Evolutionary conservation across 2,329 filamentous ascomycete species (phyloP), one percentile per base, ranked within the genome.

Genomic region (Clarireedia monteithiana): DNA sequence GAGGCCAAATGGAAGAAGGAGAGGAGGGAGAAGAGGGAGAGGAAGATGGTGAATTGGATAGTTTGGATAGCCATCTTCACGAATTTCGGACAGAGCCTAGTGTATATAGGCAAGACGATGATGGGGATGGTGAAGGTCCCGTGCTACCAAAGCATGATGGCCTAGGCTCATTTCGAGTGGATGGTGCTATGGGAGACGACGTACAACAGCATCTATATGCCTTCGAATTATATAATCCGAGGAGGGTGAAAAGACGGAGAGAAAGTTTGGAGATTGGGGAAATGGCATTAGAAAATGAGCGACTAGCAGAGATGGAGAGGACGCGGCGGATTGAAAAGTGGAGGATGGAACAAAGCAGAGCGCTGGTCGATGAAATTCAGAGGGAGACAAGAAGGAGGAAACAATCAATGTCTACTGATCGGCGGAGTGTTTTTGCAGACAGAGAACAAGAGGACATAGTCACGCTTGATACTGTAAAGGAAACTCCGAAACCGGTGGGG

Each of bases 111-210:
- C 57, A 61, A 20, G 46, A 45, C 17, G 56, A 45, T 24, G 56
- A 57, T 20, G 45, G 54, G 9, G 55, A 58, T 20, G 61, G 64
- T n/a, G 62, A 63, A 48, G 59, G 58, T 12, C 84, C 88, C 0
- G 82, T 96, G 2, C 79, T 99, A n/a, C 94, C 94, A 0, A 83
- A 85, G 1, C 94, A 99, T 67, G 91, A 99, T 75, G 94, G 94
- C 1, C 73, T 97, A 47, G 94, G 94, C 4, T 89, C 86, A 6
- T 99, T 99, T 70, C 82, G 77, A 71, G 59, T 89, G 67, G 69
- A 89, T 73, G 67, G 82, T 62, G 73, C 80, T 68, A 67, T 75
- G 59, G 75, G 75, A 2, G 66, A 72, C 1, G 79, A 83, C 45
- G 78, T 90, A 23, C 90, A 96, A 67, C 87, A 95, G 59, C 88